These are phyloP conservation scores for Apophysomyces elegans DNA, from an alignment of 371 early-diverging fungal species.

Conservation along the genomic window DNA sequence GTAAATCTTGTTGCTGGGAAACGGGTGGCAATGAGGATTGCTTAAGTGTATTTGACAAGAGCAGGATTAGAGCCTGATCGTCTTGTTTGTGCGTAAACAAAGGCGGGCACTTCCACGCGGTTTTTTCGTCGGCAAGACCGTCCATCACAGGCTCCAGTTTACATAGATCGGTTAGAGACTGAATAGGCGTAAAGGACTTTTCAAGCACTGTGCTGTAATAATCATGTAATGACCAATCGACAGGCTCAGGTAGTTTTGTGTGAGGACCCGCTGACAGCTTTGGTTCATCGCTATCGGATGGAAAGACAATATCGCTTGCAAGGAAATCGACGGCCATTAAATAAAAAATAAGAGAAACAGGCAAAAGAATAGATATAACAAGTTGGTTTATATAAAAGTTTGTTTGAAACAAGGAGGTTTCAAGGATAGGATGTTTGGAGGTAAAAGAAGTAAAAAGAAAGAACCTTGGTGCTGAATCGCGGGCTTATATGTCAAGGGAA, in stretches of 20 bases:
- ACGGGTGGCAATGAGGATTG: constrained; percentile 1
- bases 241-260: constrained; percentile 41
- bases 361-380: constrained; percentile 11
- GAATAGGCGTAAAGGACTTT: constrained; percentile 28
- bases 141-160: constrained; percentile 15
- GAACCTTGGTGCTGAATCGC: background rate
- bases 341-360: constrained; percentile 14
- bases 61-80: constrained; percentile 16
- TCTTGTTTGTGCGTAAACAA: constrained; percentile 21
- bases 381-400: background rate
- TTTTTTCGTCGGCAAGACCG: constrained; percentile 5
- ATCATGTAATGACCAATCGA: constrained; percentile 47
- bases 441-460: background rate
- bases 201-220: constrained; percentile 37
- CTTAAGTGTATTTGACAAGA: constrained; percentile 5
- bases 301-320: constrained; percentile 48
- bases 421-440: background rate
- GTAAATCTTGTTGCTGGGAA: constrained; percentile 21
- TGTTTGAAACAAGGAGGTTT: constrained; percentile 4
- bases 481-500: background rate
- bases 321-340: constrained; percentile 25
- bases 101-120: constrained; percentile 7
- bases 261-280: constrained; percentile 39
- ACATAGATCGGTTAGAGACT: constrained; percentile 23
- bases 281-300: constrained; percentile 41